Evolutionary conservation across 2,329 filamentous ascomycete species (phyloP).

Genomic region (Arthrobotrys conoides): DNA sequence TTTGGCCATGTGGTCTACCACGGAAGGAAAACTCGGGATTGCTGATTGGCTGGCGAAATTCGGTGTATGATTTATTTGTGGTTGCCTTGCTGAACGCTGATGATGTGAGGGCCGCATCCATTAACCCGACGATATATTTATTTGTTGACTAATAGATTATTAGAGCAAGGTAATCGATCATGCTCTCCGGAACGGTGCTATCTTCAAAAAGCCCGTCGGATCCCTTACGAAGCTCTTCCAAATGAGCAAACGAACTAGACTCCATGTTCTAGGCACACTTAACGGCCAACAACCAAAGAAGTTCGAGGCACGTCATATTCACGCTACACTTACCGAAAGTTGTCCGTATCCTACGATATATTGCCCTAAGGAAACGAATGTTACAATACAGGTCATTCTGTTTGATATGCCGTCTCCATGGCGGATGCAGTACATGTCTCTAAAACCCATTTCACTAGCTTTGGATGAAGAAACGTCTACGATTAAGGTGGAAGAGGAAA

Average conservation of each 20-base stretch:
- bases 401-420: slow-evolving; percentile 88
- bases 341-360: slow-evolving; percentile 78
- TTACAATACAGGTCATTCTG: slow-evolving; percentile 87
- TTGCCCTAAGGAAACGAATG: slow-evolving; percentile 75
- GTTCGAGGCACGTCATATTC: slow-evolving; percentile 79
- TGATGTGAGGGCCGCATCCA: slow-evolving; percentile 74
- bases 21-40: slow-evolving; percentile 82
- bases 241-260: slow-evolving; percentile 83
- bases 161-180: slow-evolving; percentile 80
- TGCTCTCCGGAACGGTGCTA: slow-evolving; percentile 84
- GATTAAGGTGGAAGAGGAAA: slow-evolving; percentile 62
- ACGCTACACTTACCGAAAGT: slow-evolving; percentile 72
- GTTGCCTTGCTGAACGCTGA: slow-evolving; percentile 91
- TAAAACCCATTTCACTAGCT: slow-evolving; percentile 88
- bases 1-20: slow-evolving; percentile 92
- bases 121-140: neutral
- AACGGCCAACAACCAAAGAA: slow-evolving; percentile 74
- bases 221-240: slow-evolving; percentile 85
- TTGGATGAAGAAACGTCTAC: slow-evolving; percentile 78
- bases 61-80: slow-evolving; percentile 88
- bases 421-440: slow-evolving; percentile 95
- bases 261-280: slow-evolving; percentile 87
- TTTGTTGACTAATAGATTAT: slow-evolving; percentile 60
- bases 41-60: slow-evolving; percentile 96
- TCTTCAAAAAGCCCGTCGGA: slow-evolving; percentile 79